Conservation (phyloP, 371 early-diverging fungal genomes). For the Mucor racemosus region DNA sequence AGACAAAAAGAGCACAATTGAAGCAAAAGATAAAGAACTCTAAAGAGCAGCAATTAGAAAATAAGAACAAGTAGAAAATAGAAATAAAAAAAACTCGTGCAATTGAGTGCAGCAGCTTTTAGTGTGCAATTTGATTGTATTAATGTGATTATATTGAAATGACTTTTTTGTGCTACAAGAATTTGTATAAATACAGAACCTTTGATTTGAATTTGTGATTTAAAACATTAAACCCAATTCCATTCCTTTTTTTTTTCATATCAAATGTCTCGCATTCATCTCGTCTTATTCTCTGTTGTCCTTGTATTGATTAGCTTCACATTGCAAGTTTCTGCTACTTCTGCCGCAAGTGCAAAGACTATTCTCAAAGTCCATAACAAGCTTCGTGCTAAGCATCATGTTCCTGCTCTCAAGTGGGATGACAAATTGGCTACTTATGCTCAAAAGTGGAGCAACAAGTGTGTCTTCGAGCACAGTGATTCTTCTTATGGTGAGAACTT, state of each 20-base stretch:
- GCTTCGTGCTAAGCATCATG: slow-evolving; percentile 47
- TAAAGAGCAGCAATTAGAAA: slow-evolving; percentile 24
- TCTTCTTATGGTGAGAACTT: slow-evolving; percentile 49
- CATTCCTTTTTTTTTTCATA: too few relatives aligned
- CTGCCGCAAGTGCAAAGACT: not conserved
- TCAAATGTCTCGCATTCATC: slow-evolving; percentile 4
- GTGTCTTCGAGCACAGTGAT: slow-evolving; percentile 46
- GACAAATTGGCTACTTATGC: slow-evolving; percentile 45
- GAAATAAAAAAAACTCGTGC: too few relatives aligned
- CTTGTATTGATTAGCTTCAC: slow-evolving; percentile 8
- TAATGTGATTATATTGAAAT: too few relatives aligned
- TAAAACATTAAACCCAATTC: not conserved
- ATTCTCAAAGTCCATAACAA: slow-evolving; percentile 51
- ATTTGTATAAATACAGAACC: not conserved
- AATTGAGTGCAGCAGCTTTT: too few relatives aligned
- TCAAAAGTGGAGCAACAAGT: slow-evolving; percentile 52
- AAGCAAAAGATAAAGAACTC: slow-evolving; percentile 26
- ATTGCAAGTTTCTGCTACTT: slow-evolving; percentile 9
- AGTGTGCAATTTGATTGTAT: too few relatives aligned
- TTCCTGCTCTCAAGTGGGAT: slow-evolving; percentile 54
- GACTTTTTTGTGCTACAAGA: not conserved
- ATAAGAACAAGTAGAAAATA: not conserved
- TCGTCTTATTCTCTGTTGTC: slow-evolving; percentile 4
- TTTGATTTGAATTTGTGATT: not conserved
- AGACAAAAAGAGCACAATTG: slow-evolving; percentile 39